Conservation (phyloP, 202 grass and related monocot genomes). For the Cymbopogon flexuosus region DNA sequence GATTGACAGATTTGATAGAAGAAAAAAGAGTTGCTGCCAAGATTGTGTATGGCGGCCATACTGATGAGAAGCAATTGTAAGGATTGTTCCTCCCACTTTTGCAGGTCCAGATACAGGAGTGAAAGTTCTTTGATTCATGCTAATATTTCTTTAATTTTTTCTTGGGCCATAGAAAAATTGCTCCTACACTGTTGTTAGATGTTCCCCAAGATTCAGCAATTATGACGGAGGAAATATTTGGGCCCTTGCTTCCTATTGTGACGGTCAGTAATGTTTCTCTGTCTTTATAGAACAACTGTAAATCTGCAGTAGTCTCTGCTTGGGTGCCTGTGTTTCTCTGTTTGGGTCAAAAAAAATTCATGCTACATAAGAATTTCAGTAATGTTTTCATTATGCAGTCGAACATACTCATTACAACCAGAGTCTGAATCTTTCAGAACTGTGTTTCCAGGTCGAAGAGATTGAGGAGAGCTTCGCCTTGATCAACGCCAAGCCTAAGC, state of each 20-base stretch:
- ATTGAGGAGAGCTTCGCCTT: conserved; percentile 63
- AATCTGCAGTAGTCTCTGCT: not conserved
- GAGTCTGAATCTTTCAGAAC: no score
- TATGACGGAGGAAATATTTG: conserved; percentile 75
- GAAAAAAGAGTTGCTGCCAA: conserved; percentile 58
- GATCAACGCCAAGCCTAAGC: conserved; percentile 64
- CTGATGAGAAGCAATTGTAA: conserved; percentile 68
- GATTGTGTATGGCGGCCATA: conserved; percentile 61
- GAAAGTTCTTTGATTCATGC: not conserved
- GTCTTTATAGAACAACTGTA: not conserved
- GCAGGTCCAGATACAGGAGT: not conserved
- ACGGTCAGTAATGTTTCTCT: conserved; percentile 47
- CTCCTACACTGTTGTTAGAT: conserved; percentile 66
- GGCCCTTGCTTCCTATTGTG: conserved; percentile 71
- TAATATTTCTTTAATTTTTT: conserved; percentile 9
- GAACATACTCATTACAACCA: no score
- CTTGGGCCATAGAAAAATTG: conserved; percentile 54
- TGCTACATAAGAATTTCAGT: no score
- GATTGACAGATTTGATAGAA: conserved; percentile 54
- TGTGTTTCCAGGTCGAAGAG: conserved; percentile 58
- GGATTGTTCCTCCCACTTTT: not conserved
- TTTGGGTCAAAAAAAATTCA: no score
- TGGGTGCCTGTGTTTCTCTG: no score
- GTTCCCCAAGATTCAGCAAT: conserved; percentile 61
- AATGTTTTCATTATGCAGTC: no score